These are phyloP conservation scores for Eucalyptus sp. DNA, from an alignment of 345 rosid genomes.

Conservation along the genomic window DNA sequence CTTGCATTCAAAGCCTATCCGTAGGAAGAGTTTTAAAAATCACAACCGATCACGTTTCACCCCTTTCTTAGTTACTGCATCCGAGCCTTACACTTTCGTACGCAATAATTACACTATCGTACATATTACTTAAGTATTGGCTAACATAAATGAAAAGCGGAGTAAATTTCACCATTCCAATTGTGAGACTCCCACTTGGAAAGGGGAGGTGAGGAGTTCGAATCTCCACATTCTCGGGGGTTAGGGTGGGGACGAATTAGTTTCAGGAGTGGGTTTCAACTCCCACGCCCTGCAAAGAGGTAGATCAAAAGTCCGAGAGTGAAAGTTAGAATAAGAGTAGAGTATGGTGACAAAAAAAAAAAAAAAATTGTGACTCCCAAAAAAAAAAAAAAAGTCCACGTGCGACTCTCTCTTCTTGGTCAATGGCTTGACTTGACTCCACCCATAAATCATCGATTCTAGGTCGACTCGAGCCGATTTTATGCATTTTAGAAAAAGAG, in stretches of 20 bases:
- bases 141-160: neutral
- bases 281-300: too few species aligned
- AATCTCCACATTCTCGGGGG: too few species aligned
- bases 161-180: neutral
- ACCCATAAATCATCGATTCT: neutral
- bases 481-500: neutral
- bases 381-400: neutral
- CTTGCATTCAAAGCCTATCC: neutral
- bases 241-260: too few species aligned
- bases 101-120: neutral
- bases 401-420: neutral
- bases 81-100: neutral
- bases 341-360: too few species aligned
- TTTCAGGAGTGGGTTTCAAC: too few species aligned
- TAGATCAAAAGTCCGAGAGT: too few species aligned
- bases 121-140: neutral
- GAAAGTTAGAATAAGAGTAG: too few species aligned
- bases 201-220: too few species aligned
- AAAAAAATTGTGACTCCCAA: neutral
- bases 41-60: neutral
- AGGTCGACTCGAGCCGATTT: rapidly evolving
- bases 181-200: neutral
- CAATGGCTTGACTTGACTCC: neutral
- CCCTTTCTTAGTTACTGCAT: neutral
- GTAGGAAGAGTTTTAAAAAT: neutral